Base-by-base conservation (phyloP, 768 basidiomycete species). In the Favolaschia claudopus region DNA sequence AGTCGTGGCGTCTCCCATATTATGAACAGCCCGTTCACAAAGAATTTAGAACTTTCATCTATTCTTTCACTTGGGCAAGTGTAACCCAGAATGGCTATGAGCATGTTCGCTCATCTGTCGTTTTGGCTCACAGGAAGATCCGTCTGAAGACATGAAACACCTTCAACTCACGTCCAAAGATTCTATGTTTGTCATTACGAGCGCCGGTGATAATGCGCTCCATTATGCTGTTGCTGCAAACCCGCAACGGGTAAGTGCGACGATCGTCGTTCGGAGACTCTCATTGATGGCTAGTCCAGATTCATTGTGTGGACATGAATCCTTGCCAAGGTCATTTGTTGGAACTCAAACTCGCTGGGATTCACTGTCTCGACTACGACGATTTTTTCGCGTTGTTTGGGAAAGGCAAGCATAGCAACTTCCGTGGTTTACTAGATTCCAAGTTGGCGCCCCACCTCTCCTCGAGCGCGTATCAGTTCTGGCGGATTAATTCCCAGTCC, bases 161-260 rank as follows among this genome's bases (percentile, higher is more conserved):
- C 75, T 93, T 6, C 67, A 85, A 15, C 71, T 92, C 55, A 80
- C 82, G 19, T 71, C 74, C 32, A 79, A 87, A 13, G 91, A 93
- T 72, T 81, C 85, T 1, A 81, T 92, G 68, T 79, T 92, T 13
- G 85, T 87, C 17, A 91, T 93, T 65, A 92, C 90, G 1, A 87
- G 85, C 47, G 91, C 89, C 3, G 91, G 91, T 0, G 91, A 92
- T 71, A 93, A 93, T 69, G 88, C 89, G 3, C 76, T 93, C 32
- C 89, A 92, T 69, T 93, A 93, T 62, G 89, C 89, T 8, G 86
- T 89, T 54, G 80, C 79, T n/a, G 85, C 84, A 2, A 70, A 78
- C 28, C 88, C 88, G 3, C 77, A 83, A 53, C 76, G 82, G 43
- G 83, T 84, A 58, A 45, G 79, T 20, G 8, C 44, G 10, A 29